Evolutionary conservation across 1,284 basidiomycete species (phyloP), one percentile per base, ranked within the genome.

Genomic region (Microbotryum silenes-acaulis): DNA sequence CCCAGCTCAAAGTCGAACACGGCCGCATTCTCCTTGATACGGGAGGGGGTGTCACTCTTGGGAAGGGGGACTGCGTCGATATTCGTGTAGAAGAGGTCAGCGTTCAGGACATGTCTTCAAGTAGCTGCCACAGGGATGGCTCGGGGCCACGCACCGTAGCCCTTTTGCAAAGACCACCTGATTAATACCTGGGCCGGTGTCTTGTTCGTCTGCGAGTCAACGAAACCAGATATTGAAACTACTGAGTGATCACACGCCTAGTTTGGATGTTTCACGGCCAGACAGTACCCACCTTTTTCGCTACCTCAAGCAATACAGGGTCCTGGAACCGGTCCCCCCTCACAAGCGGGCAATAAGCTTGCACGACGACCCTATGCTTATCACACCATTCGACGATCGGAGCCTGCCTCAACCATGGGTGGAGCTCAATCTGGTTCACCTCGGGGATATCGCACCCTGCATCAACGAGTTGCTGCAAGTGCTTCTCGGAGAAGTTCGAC

Each of bases 121-220:
- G 37, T 12, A 42, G 37, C 37, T 42, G 37, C 37, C 37, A 16
- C 37, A 18, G 37, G 37, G 37, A 18, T 42, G 37, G 37, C 37
- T 42, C 37, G 37, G n/a, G 27, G 49, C 42, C 37, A 75, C 82
- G 54, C 68, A 87, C 84, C 58, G 51, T 54, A 72, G 33, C 86
- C 86, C 72, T 83, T 84, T 73, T 91, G 89, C 51, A 91, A 76
- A 53, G 85, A 88, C 89, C 89, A 91, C 16, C 89, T 81, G 62
- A 91, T 76, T 33, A 91, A 79, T 54, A 92, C 79, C 70, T 91
- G 89, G 2, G 86, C 84, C 16, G 83, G 80, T 18, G 80, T 76
- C 71, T 85, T 88, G 42, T 74, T 72, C 70, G 87, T 82, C 76
- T 84, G 83, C 42, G 42, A 50, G 21, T 18, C 10, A 42, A 18